Percentiles rank a stretch among this genome's conserved stretches.
Conservation (phyloP, 345 rosid species). For the Arabis hirsuta region DNA sequence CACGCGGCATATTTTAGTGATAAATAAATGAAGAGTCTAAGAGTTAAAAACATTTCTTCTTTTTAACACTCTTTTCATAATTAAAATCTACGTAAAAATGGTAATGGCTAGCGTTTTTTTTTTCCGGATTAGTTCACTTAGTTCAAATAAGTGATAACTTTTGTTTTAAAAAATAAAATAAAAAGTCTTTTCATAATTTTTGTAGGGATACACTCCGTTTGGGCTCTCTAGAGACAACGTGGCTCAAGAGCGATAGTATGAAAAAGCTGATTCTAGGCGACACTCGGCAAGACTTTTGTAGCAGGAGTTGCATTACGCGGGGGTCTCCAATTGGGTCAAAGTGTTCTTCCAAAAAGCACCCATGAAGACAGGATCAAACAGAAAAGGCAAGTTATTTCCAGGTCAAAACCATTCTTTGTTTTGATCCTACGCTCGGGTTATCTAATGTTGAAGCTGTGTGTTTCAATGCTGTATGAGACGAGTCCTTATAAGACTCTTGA, state of each 20-base stretch:
- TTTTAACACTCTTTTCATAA: too few relatives aligned
- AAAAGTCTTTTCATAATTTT: background rate
- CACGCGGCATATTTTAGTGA: too few relatives aligned
- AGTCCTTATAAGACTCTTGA: slow-evolving; percentile 63
- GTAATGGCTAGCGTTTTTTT: too few relatives aligned
- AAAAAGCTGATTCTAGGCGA: slow-evolving; percentile 53
- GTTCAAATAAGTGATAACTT: too few relatives aligned
- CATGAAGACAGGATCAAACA: slow-evolving; percentile 69
- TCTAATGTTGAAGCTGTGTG: background rate
- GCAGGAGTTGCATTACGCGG: slow-evolving; percentile 76
- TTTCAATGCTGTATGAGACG: slow-evolving; percentile 52
- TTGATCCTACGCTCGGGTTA: background rate
- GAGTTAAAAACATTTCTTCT: too few relatives aligned
- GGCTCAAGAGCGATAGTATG: slow-evolving; percentile 68
- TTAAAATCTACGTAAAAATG: too few relatives aligned
- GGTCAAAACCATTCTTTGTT: background rate
- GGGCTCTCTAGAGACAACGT: slow-evolving; percentile 81
- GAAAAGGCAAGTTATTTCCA: slow-evolving; percentile 61
- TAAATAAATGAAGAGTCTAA: too few relatives aligned
- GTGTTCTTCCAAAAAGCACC: slow-evolving; percentile 88
- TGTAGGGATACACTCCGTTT: slow-evolving; percentile 84
- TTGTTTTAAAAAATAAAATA: too few relatives aligned
- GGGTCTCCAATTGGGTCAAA: slow-evolving; percentile 86
- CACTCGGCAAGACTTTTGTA: slow-evolving; percentile 76
- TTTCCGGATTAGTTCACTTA: too few relatives aligned